Evolutionary conservation across 192 early-diverging fungal genomes (phyloP), one percentile per base, ranked within the genome.

Genomic region (Coemansia sp.): DNA sequence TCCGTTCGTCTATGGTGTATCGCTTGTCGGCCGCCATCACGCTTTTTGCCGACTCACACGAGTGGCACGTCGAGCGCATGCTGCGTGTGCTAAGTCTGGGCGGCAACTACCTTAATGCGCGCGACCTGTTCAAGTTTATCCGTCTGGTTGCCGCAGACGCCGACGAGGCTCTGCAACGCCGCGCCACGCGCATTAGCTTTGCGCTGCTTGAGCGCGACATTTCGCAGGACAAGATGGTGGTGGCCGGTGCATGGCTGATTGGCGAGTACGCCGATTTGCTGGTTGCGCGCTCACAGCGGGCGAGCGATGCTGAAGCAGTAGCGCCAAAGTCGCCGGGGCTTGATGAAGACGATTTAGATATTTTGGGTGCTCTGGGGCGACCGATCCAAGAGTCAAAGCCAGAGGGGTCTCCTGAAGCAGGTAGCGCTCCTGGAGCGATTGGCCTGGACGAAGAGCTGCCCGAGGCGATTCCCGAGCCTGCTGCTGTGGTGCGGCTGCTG

Each of bases 1-100:
- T 93, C 69, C 93, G 91, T 71, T 85, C 91, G 32, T 86, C 87
- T n/a, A 94, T 97, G 84, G 93, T 94, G 3, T 86, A 88, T 54
- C 89, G 95, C 50, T 93, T 99, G 54, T 89, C 90, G 37, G 88
- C 95, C 4, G 93, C 94, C 51, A 95, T 96, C n/a, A 93, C 92
- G 22, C 82, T 89, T 69, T 98, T 92, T 70, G 90, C 93, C 45
- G 94, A 96, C 22, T 94, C 94, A 69, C 91, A 90, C 60, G 90
- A 94, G 41, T 99, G 97, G 97, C 95, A 98, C 65, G 85, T 97
- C 55, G 97, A 99, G 65, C 97, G 94, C 3, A 88, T 98, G 51
- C 78, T 92, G 63, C 89, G 96, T 8, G 93, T 98, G 35, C 78
- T 98, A 47, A 86, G 89, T 54, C 70, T 89, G 59, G 88, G 85